A percentile compares a stretch with the other conserved stretches of the same genome.
phyloP scores from a whole-genome alignment of 2,329 filamentous ascomycete genomes.

The Apiospora rasikravindrae region DNA sequence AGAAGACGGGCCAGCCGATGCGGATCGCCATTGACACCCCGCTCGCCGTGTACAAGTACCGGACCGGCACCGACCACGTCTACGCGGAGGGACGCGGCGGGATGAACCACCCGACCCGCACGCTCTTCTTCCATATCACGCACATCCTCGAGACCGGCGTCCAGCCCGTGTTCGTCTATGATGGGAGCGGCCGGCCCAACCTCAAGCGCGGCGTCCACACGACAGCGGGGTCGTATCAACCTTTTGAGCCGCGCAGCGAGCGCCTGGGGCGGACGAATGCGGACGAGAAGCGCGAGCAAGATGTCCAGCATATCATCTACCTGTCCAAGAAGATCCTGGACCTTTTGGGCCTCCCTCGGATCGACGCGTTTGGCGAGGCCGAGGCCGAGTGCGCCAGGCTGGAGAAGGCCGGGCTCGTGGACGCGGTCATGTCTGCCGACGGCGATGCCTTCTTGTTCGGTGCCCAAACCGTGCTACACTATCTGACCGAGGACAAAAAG shows the following conservation, averaged over 20 bases:
- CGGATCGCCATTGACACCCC: conserved; percentile 34
- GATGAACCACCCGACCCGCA: conserved; percentile 25
- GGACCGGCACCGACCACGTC: not conserved
- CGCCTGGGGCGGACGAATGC: not conserved
- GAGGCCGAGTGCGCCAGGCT: conserved; percentile 54
- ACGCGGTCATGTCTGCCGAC: conserved; percentile 55
- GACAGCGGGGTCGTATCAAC: conserved; percentile 33
- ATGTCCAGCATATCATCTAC: not conserved
- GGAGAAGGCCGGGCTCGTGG: conserved; percentile 48
- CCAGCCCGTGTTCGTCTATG: not conserved
- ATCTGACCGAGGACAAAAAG: conserved; percentile 12
- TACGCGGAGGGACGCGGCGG: not conserved
- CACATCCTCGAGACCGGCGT: conserved; percentile 26
- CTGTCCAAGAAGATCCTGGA: conserved; percentile 43
- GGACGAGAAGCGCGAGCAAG: not conserved
- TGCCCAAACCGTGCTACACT: conserved; percentile 45
- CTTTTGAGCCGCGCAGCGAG: not conserved
- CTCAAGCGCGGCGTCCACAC: not conserved
- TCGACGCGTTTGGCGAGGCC: conserved; percentile 52
- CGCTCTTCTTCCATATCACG: conserved; percentile 21
- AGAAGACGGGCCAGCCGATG: conserved; percentile 29
- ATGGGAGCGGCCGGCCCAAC: not conserved
- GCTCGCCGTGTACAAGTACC: conserved; percentile 25
- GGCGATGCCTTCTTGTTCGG: conserved; percentile 54
- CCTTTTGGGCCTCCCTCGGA: conserved; percentile 34